Evolutionary conservation across 2,329 filamentous ascomycete species (phyloP), one percentile per base, ranked within the genome.

Genomic region (Calonectria fujianensis): DNA sequence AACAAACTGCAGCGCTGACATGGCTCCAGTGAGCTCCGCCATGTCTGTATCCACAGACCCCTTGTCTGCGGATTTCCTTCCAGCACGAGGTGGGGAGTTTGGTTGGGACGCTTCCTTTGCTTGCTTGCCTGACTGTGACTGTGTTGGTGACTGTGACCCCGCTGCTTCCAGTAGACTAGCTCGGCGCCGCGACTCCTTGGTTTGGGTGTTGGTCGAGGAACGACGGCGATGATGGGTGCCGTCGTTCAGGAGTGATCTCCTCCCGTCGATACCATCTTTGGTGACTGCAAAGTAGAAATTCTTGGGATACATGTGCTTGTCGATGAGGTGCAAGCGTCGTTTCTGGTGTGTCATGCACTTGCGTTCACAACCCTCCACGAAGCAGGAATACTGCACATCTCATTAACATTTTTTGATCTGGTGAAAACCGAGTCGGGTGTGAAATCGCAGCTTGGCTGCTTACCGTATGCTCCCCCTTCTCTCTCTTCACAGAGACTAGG

Each of bases 231-330:
- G 86, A 77, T 89, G 87, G 8, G 87, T 85, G 14, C 86, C 84
- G n/a, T 93, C 90, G 64, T 91, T 88, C 16, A 98, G 88, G 85
- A 99, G 92, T 24, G 95, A 98, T 54, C 89, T 92, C 67, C 95
- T 91, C 63, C 93, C 93, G 81, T 98, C 96, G 75, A 98, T 94
- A n/a, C 97, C 97, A 75, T 95, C 92, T 78, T 96, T 95, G 3
- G 97, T 94, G 68, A 98, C 91, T 65, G 92, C 92, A 81, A 97
- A 98, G 85, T 97, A 96, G 85, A 96, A 98, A 80, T 95, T 94
- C 82, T 91, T 92, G 14, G 96, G 96, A 82, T 97, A 99, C 86
- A 93, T 90, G 85, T 99, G 97, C 86, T 98, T 98, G 87, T 98
- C 96, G 78, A 98, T 95, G 78, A 98, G 89, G 87, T 99, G 96